These are phyloP conservation scores for Sphaerulina musiva DNA, from an alignment of 2,329 filamentous ascomycete genomes.

Conservation along the genomic window DNA sequence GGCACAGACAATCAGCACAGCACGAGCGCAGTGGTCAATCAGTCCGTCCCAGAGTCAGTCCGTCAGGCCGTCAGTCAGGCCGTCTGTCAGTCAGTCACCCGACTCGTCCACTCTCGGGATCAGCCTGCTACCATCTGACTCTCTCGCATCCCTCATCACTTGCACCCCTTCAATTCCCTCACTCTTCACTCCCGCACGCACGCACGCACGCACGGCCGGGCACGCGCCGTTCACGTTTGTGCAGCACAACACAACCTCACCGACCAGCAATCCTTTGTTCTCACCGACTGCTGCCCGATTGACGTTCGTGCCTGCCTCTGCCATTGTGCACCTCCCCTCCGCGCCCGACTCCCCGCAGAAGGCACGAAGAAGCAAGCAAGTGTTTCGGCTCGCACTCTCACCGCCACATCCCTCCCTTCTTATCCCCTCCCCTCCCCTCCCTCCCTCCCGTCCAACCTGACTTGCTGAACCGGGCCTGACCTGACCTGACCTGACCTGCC, in stretches of 20 bases:
- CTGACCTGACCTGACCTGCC: too few species aligned
- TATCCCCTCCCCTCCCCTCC: too few species aligned
- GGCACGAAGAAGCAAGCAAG: background rate
- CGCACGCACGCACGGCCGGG: background rate
- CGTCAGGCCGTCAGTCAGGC: too few species aligned
- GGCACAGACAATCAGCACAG: background rate
- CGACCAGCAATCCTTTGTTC: background rate
- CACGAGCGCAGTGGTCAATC: background rate
- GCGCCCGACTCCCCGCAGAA: constrained; percentile 2
- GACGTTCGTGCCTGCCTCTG: background rate
- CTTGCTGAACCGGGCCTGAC: too few species aligned
- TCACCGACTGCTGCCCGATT: constrained; percentile 1
- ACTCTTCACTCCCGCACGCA: too few species aligned
- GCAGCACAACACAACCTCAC: background rate
- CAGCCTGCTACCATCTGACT: background rate
- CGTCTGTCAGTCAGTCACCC: too few species aligned
- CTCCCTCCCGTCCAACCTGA: too few species aligned
- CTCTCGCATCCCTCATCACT: background rate
- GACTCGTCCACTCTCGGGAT: background rate
- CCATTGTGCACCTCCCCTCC: too few species aligned
- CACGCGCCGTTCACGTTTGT: background rate
- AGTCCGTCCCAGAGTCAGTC: too few species aligned
- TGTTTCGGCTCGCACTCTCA: constrained; percentile 1
- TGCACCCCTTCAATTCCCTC: too few species aligned
- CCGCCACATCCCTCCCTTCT: background rate